Evolutionary conservation across 73 alveolate species (phyloP), one percentile per base, ranked within the genome.

Genomic region (Halteria grandinella): DNA sequence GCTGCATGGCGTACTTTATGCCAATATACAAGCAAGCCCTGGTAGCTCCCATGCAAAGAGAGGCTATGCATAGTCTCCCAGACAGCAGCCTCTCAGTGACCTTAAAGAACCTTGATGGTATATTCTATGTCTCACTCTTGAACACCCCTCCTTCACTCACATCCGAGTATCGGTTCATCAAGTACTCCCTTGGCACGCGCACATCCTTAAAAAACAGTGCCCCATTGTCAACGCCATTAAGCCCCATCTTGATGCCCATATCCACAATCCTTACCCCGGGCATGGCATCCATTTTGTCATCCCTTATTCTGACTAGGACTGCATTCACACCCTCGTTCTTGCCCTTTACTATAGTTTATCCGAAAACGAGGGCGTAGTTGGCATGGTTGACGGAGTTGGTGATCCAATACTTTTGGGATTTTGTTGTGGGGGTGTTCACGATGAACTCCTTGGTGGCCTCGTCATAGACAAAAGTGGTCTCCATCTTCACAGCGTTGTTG

Each of bases 171-270:
- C 60, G 69, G 64, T 88, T 84, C 57, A 88, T 55, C 53, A 88
- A 50, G 52, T 55, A 37, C 21, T 53, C 90, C 41, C 85, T 57
- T 7, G 93, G 93, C 18, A 83, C 59, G 48, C 95, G 55, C 4
- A 74, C 90, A 6, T 88, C 33, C 31, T 39, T 62, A 58, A 79
- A 87, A 47, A 24, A 50, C 33, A 86, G 60, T 45, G 90, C 75
- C 8, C 87, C 94, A 79, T 86, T 86, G 48, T 86, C 94, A 17
- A 86, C 90, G 2, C 90, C 94, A 52, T 86, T 84, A 3, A 39
- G 69, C 24, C 86, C 90, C 0, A 86, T 45, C 69, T 79, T 78
- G 20, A 32, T 34, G 18, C 94, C 94, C 84, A 84, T 79, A 55
- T 86, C 94, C 29, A 70, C 90, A 41, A 86, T 86, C 34, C 21